phyloP scores from a whole-genome alignment of 345 rosid species.

The Carallia pectinifolia region DNA sequence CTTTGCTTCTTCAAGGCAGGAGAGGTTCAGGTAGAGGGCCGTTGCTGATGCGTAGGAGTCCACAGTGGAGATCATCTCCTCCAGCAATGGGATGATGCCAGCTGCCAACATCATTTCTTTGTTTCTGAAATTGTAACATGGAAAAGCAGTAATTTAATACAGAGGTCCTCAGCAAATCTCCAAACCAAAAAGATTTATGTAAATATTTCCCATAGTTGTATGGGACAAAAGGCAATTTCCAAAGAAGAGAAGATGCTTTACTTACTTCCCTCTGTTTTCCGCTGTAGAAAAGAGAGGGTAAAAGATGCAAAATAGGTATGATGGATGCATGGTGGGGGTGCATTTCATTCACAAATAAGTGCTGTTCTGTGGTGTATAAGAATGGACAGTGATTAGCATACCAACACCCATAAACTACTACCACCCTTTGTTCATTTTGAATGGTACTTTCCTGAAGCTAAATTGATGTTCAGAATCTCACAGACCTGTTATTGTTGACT shows the following conservation, averaged over 20 bases:
- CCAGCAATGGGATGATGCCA: conserved; percentile 62
- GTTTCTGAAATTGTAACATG: conserved; percentile 48
- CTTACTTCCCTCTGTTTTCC: too few species aligned
- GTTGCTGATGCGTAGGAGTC: conserved; percentile 63
- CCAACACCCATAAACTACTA: background rate
- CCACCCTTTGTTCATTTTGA: background rate
- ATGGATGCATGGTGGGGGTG: too few species aligned
- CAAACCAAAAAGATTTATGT: background rate
- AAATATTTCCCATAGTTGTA: too few species aligned
- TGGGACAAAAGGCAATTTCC: too few species aligned
- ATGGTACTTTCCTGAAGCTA: background rate
- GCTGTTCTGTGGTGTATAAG: too few species aligned
- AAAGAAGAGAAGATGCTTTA: too few species aligned
- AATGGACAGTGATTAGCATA: background rate
- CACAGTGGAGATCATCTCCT: conserved; percentile 65
- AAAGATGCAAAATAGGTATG: too few species aligned
- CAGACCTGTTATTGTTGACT: conserved; percentile 92
- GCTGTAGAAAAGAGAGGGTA: too few species aligned
- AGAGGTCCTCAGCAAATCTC: background rate
- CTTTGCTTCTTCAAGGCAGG: conserved; percentile 79
- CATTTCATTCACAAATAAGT: too few species aligned
- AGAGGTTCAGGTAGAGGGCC: conserved; percentile 87
- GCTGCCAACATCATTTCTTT: conserved; percentile 77
- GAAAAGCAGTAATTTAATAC: background rate
- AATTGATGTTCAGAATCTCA: conserved; percentile 6